Evolutionary conservation across 805 yeast species (phyloP).

Genomic region (Ogataea pini): DNA sequence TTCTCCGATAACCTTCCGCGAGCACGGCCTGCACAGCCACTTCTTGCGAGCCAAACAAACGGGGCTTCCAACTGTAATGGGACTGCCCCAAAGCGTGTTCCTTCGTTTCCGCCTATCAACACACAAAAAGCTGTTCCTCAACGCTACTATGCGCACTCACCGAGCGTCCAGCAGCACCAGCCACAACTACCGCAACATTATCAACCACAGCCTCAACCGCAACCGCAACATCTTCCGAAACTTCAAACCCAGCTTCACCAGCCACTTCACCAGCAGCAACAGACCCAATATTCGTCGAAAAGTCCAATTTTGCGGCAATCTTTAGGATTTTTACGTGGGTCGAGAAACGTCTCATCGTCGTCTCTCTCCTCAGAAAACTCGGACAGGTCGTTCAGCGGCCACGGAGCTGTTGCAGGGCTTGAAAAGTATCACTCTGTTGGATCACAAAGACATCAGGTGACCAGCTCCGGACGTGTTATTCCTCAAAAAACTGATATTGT

Average conservation of each 20-base stretch:
- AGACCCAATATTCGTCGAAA: constrained; percentile 18
- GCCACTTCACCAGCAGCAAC: constrained; percentile 8
- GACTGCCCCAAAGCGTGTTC: neutral
- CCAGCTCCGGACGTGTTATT: constrained; percentile 45
- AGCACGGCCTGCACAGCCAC: constrained; percentile 1
- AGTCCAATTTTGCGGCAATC: constrained; percentile 43
- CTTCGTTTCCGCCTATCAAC: constrained; percentile 24
- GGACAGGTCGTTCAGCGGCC: constrained; percentile 6
- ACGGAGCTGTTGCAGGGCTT: constrained; percentile 21
- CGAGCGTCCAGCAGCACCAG: constrained; percentile 6
- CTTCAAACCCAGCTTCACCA: constrained; percentile 4
- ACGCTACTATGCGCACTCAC: constrained; percentile 15
- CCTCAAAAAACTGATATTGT: constrained; percentile 47
- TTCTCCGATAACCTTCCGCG: neutral
- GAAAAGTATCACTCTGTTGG: constrained; percentile 37
- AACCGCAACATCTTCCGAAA: constrained; percentile 8
- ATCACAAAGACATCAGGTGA: constrained; percentile 36
- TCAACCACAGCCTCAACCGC: constrained; percentile 8
- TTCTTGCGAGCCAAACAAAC: neutral
- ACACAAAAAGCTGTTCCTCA: constrained; percentile 30
- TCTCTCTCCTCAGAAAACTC: constrained; percentile 24
- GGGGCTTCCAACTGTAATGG: neutral
- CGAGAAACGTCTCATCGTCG: constrained; percentile 27
- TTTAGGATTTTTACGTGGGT: constrained; percentile 35
- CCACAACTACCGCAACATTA: constrained; percentile 9